Base-by-base conservation (phyloP, 2,329 filamentous ascomycete genomes). In the Penicillium sp. region DNA sequence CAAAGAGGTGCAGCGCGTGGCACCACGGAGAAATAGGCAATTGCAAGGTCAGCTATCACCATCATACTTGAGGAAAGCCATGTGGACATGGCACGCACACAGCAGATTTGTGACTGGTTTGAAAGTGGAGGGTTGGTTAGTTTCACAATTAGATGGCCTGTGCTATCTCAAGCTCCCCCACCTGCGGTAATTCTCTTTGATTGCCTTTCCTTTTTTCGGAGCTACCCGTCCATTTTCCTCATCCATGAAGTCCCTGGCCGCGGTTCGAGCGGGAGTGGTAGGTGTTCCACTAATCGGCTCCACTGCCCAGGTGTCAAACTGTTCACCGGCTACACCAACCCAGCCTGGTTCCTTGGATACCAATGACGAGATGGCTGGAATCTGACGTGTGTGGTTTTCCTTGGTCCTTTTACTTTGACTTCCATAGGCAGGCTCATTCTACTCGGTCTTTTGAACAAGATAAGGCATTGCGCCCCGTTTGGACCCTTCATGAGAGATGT, bases 311-410 rank as follows among this genome's bases (percentile, higher is more conserved):
- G 53, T 58, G 60, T 62, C 60, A 62, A 55, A 55, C 27, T 56
- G 47, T 41, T 63, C 60, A 63, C 58, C 60, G 61, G 59, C 43
- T 53, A 59, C 33, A 57, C 35, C 41, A 47, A 48, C 37, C 47
- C 27, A 53, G 21, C 11, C 41, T 41, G 35, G n/a, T 43, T 31
- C 35, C n/a, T 9, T 43, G 31, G 27, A 19, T 52, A 19, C 39
- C n/a, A 31, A 52, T 53, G 50, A 53, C 43, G 50, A 53, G 27
- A 41, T 16, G 16, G 24, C 22, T 39, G 26, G 22, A 24, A 19
- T 27, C 48, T 50, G 48, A 50, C 48, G 48, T 50, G 48, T 19
- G 33, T 39, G 24, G 21, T 16, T 27, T 27, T 19, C 22, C 48
- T 39, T 27, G 16, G 21, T 13, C 19, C 14, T 21, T 27, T 26